Base-by-base conservation (phyloP, 2,329 filamentous ascomycete species). In the Calycina herbarum region DNA sequence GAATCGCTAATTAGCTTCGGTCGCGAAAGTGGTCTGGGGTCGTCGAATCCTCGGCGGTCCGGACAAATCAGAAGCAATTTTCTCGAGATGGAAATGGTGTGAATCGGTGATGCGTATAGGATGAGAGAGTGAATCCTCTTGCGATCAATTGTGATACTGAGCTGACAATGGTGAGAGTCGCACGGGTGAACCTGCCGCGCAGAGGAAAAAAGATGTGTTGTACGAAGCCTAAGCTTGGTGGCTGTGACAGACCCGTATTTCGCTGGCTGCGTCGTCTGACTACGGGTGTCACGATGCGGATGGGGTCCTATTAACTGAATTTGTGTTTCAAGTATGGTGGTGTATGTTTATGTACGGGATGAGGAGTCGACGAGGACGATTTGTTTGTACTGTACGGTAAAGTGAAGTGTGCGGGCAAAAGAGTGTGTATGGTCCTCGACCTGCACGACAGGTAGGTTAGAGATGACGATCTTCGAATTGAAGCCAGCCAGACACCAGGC, bases 381-480 rank as follows among this genome's bases (percentile, higher is more conserved):
- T 54, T 54, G 48, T 54, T 54, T 54, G 48, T 24, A 51, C 3
- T n/a, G 45, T 48, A 20, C 20, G 20, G 20, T 20, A 20, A 20
- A 48, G n/a, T 20, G n/a, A 4, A 51, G 45, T 10, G 24, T 54
- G 48, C 17, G 42, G n/a, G n/a, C 42, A 27, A 54, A 54, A 54
- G 48, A 54, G 48, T 27, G 48, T 27, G 48, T 54, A 24, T 54
- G 48, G 48, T 54, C 48, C 20, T 54, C 48, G 48, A 54, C 48
- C 48, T 54, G 20, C 48, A 54, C 20, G 20, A 27, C 7, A 24
- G 48, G 48, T 6, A 24, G 48, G 48, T 54, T 54, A 54, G 48
- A 54, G 48, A 54, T 27, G 48, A 27, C 48, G 48, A 54, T 54
- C 48, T 54, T 54, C 2, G 48, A 54, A 24, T 24, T 51, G 48